Evolutionary conservation across 1,284 basidiomycete species (phyloP).

Genomic region (Xerocomus minutiporus): DNA sequence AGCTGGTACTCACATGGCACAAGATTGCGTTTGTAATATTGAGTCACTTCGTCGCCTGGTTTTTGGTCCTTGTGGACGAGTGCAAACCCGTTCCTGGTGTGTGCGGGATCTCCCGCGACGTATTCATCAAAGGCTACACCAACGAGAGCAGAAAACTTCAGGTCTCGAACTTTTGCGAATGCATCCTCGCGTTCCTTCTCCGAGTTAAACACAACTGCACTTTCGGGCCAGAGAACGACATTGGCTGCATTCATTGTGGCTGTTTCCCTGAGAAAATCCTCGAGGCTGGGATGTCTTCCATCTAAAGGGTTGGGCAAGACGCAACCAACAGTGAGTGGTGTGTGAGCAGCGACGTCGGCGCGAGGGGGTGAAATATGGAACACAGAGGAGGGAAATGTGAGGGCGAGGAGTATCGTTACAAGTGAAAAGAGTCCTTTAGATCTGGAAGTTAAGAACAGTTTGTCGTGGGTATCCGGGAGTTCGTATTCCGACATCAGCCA

Average conservation of each 20-base stretch:
- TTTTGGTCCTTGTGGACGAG: constrained; percentile 43
- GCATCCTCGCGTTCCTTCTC: constrained; percentile 45
- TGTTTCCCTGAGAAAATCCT: constrained; percentile 59
- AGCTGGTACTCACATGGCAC: constrained; percentile 58
- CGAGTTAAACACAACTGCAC: constrained; percentile 59
- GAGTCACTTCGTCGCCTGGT: constrained; percentile 37
- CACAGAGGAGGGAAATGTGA: constrained; percentile 57
- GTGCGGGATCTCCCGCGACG: constrained; percentile 36
- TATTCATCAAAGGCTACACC: constrained; percentile 68
- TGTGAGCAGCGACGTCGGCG: constrained; percentile 40
- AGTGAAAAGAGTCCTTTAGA: constrained; percentile 35
- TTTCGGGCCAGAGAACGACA: constrained; percentile 76
- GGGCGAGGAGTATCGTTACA: constrained; percentile 37
- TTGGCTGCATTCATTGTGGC: constrained; percentile 43
- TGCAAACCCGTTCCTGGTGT: constrained; percentile 58
- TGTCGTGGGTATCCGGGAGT: constrained; percentile 1
- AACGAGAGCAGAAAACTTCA: constrained; percentile 37
- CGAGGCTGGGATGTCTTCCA: constrained; percentile 43
- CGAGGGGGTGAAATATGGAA: constrained; percentile 40
- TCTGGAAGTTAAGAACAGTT: constrained; percentile 17
- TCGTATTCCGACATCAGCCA: constrained; percentile 50
- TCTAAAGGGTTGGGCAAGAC: constrained; percentile 47
- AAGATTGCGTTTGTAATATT: constrained; percentile 70
- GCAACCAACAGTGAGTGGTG: constrained; percentile 61
- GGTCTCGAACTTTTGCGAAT: constrained; percentile 40